Percentiles rank a stretch among this genome's conserved stretches.
phyloP scores from a whole-genome alignment of 805 yeast species.

The Phaffomyces thermotolerans region DNA sequence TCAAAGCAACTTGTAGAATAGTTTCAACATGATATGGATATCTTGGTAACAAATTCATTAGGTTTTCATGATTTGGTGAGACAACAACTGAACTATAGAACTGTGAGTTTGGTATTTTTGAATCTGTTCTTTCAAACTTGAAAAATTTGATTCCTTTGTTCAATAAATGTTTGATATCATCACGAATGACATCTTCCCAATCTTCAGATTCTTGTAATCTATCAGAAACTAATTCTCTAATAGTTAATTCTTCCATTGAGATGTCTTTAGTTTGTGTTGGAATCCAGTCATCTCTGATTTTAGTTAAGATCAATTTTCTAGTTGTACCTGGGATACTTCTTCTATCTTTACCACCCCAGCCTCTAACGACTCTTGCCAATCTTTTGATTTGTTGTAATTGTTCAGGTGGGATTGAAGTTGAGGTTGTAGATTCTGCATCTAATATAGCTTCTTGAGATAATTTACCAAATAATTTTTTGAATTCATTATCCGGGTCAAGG shows the following conservation, averaged over 20 bases:
- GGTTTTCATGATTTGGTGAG: conserved; percentile 73
- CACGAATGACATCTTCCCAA: conserved; percentile 43
- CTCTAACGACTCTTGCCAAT: conserved; percentile 46
- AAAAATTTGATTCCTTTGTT: conserved; percentile 49
- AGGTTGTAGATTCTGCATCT: conserved; percentile 71
- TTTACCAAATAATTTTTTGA: conserved; percentile 62
- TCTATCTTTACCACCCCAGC: conserved; percentile 82
- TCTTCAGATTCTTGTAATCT: conserved; percentile 30
- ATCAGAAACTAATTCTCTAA: conserved; percentile 31
- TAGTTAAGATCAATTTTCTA: conserved; percentile 59
- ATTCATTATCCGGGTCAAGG: conserved; percentile 73
- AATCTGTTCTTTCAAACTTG: conserved; percentile 38
- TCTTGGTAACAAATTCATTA: conserved; percentile 47
- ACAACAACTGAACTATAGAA: conserved; percentile 61
- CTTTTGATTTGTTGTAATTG: conserved; percentile 54
- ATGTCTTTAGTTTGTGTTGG: conserved; percentile 61
- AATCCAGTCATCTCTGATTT: conserved; percentile 73
- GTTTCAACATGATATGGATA: conserved; percentile 74
- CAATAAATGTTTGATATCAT: conserved; percentile 30
- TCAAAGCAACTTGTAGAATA: conserved; percentile 70
- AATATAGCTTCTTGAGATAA: conserved; percentile 56
- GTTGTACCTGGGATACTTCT: conserved; percentile 67
- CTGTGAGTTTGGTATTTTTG: conserved; percentile 29
- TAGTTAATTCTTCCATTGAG: conserved; percentile 46
- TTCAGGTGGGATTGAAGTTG: conserved; percentile 63